Evolutionary conservation across 192 early-diverging fungal species (phyloP), one percentile per base, ranked within the genome.

Genomic region (Nowakowskiella sp.): DNA sequence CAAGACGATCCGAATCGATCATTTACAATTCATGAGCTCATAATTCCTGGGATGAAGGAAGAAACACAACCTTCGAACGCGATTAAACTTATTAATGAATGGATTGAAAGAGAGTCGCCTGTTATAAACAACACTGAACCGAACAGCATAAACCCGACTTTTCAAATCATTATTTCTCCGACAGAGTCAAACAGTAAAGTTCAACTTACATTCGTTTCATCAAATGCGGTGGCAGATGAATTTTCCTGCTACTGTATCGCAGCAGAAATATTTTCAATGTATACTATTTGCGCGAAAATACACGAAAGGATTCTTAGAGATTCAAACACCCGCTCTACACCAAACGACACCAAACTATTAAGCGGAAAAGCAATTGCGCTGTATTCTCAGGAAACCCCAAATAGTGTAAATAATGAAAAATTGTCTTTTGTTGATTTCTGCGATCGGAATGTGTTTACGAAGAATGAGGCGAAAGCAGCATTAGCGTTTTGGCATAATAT

Each of bases 181-280:
- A n/a, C n/a, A n/a, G n/a, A n/a, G n/a, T n/a, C 13, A 19, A 39
- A 39, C 19, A 19, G 13, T 13, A 19, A 39, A 19, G 36, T 13
- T 39, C 19, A 19, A 19, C 13, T 39, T 19, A 19, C 36, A 19
- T 13, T 39, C 13, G 19, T 13, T 39, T 61, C 46, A 16, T 64
- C 66, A 4, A 31, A 26, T 5, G 57, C 62, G 0, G 58, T 78
- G 9, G 42, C 47, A 4, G 76, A 78, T 39, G 69, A 60, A 23
- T 6, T 59, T 16, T 61, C 64, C 6, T 42, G 31, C 24, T 44
- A 44, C 1, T 61, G 55, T 28, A 47, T 69, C n/a, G 46, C 59
- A 0, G 59, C 56, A 30, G 68, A 65, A 45, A n/a, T n/a, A 49
- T 73, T 23, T 57, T 77, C 9, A 9, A 3, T 5, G 50, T 71